These are phyloP conservation scores for Theobroma grandiflorum DNA, from an alignment of 441 rosid species.

Conservation along the genomic window DNA sequence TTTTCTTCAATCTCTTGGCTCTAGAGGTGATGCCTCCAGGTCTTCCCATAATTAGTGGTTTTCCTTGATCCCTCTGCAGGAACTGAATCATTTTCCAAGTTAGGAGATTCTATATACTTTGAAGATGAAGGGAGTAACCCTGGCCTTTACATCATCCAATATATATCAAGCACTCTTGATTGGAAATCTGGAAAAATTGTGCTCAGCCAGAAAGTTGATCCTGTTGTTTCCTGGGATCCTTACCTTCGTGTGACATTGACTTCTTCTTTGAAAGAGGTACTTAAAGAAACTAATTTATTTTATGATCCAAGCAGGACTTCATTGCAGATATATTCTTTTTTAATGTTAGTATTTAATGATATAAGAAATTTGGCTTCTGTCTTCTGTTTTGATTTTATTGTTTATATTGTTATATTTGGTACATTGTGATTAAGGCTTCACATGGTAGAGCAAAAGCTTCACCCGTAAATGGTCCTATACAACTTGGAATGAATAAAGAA, in stretches of 20 bases:
- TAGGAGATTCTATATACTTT: conserved; percentile 96
- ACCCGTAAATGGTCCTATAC: background rate
- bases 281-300: background rate
- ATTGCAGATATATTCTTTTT: background rate
- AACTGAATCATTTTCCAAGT: conserved; percentile 91
- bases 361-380: background rate
- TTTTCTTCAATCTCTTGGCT: background rate
- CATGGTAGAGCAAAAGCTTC: background rate
- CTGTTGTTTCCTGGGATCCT: conserved; percentile 74
- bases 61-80: conserved; percentile 46
- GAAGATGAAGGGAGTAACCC: conserved; percentile 78
- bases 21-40: background rate
- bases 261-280: conserved; percentile 58
- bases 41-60: background rate
- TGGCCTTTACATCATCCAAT: conserved; percentile 81
- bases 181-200: conserved; percentile 72
- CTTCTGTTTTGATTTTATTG: background rate
- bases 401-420: background rate
- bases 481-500: background rate
- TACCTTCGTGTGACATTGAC: conserved; percentile 64
- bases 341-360: background rate
- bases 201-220: conserved; percentile 72
- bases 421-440: background rate
- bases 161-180: conserved; percentile 76
- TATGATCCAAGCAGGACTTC: background rate